Conservation (phyloP, 2,329 filamentous ascomycete genomes). For the Pseudogymnoascus sp. region DNA sequence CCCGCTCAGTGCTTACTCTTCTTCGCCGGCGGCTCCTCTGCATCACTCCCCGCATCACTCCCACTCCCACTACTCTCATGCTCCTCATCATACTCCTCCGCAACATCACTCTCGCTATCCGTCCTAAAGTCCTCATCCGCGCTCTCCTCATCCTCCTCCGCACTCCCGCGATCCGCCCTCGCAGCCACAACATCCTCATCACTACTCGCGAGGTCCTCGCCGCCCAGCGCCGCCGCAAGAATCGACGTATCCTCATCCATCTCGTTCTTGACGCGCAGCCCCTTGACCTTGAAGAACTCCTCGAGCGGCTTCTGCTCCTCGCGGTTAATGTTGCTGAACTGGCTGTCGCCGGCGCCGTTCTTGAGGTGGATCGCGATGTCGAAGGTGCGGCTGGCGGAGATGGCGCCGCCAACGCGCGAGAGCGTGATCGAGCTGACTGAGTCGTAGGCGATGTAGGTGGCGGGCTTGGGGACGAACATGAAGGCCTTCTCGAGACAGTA, state of each 20-base stretch:
- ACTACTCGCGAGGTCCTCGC: slow-evolving; percentile 63
- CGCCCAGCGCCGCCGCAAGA: slow-evolving; percentile 72
- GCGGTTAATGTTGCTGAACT: slow-evolving; percentile 98
- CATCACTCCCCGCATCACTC: slow-evolving; percentile 56
- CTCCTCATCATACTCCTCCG: slow-evolving; percentile 87
- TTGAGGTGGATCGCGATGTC: slow-evolving; percentile 94
- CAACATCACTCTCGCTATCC: slow-evolving; percentile 88
- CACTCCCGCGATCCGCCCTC: slow-evolving; percentile 73
- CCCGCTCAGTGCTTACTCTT: slow-evolving; percentile 33
- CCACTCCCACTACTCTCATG: slow-evolving; percentile 77
- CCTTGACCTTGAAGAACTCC: slow-evolving; percentile 94
- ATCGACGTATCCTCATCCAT: slow-evolving; percentile 75
- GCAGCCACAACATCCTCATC: slow-evolving; percentile 70
- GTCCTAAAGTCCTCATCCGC: slow-evolving; percentile 93
- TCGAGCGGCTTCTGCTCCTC: slow-evolving; percentile 97
- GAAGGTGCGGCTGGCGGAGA: slow-evolving; percentile 90
- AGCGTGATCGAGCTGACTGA: slow-evolving; percentile 88
- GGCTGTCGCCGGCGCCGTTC: slow-evolving; percentile 74
- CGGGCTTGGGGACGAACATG: slow-evolving; percentile 97
- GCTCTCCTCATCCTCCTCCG: slow-evolving; percentile 92
- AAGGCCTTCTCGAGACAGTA: slow-evolving; percentile 98
- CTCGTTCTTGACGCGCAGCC: slow-evolving; percentile 94
- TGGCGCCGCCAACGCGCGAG: slow-evolving; percentile 87
- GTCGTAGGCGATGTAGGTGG: slow-evolving; percentile 94
- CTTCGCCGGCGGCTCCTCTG: slow-evolving; percentile 43